Evolutionary conservation across 148 eudicot genomes (phyloP).

Genomic region (Polygonum aviculare): DNA sequence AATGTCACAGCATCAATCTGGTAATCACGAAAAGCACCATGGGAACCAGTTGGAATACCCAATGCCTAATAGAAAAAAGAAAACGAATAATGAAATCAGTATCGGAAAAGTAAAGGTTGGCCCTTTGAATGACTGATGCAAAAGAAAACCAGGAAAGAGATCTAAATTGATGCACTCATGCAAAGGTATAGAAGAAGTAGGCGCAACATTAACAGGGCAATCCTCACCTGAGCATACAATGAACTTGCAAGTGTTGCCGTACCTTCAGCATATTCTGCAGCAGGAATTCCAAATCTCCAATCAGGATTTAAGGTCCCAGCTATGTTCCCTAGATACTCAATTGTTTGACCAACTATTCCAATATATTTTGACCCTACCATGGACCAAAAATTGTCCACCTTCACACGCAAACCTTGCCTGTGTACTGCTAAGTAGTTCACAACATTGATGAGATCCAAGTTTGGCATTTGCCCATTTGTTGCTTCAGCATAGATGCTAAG

Average conservation of each 20-base stretch:
- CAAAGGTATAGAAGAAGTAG: neutral
- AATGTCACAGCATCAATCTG: slow-evolving; percentile 94
- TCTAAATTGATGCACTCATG: neutral
- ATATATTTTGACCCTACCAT: slow-evolving; percentile 59
- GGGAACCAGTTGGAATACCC: slow-evolving; percentile 94
- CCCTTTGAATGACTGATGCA: neutral
- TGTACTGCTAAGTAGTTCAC: slow-evolving; percentile 90
- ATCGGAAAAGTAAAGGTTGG: neutral
- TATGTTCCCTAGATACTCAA: slow-evolving; percentile 55
- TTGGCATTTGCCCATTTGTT: slow-evolving; percentile 98
- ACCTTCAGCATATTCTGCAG: slow-evolving; percentile 74
- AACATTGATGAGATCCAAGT: slow-evolving; percentile 87
- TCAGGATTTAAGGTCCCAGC: slow-evolving; percentile 66
- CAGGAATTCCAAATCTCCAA: slow-evolving; percentile 80
- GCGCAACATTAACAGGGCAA: neutral
- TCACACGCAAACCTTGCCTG: slow-evolving; percentile 66
- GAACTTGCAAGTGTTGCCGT: slow-evolving; percentile 94
- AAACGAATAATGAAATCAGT: neutral
- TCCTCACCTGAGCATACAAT: slow-evolving; percentile 72
- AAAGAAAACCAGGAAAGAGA: neutral
- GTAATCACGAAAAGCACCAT: slow-evolving; percentile 97
- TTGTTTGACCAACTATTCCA: slow-evolving; percentile 37
- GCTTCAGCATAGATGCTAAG: slow-evolving; percentile 88
- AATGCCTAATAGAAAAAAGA: slow-evolving; percentile 48
- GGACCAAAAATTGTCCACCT: slow-evolving; percentile 60